Base-by-base conservation (phyloP, 192 early-diverging fungal genomes). In the Entophlyctis luteolus region DNA sequence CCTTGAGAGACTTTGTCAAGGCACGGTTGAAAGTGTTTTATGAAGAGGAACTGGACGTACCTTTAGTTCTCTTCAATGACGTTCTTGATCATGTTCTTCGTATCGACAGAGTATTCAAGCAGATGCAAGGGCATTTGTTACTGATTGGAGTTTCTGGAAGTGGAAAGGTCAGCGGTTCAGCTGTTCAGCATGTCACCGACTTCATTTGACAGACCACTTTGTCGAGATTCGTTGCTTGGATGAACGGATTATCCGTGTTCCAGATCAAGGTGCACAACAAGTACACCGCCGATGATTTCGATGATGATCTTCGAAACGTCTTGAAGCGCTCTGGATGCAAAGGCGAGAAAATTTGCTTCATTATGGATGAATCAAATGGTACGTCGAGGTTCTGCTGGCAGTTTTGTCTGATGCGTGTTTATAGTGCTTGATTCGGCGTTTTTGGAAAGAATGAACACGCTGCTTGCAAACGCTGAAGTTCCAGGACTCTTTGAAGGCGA, bases 401-500 rank as follows among this genome's bases (percentile, higher is more conserved):
- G n/a, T n/a, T n/a, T n/a, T n/a, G n/a, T n/a, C n/a, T n/a, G n/a
- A n/a, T 42, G 8, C n/a, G 8, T 42, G 39, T 42, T 42, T 42
- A 42, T 42, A 42, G 94, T 99, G 18, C 78, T 98, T 25, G 95
- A 98, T 65, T 86, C 92, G n/a, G 94, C 89, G 39, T 98, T 99
- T 85, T 77, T 99, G 74, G 98, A 99, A 83, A 87, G 96, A 65
- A 99, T 99, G 94, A 99, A 99, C 79, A 99, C 98, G 4, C 79
- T 99, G 42, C 80, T 98, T 46, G 98, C 98, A 12, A 99, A 98
- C 75, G 91, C 94, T 14, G 96, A 99, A 77, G 92, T 99, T 20
- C 98, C 98, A 10, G 96, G 98, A 20, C 74, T 99, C 48, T 99
- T 99, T 67, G 98, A 99, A 72, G 96, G 96, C 49, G 98, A 99